A percentile compares a stretch with the other conserved stretches of the same genome.
These are phyloP conservation scores for Zasmidium cellare DNA, from an alignment of 2,329 filamentous ascomycete genomes.

Conservation along the genomic window DNA sequence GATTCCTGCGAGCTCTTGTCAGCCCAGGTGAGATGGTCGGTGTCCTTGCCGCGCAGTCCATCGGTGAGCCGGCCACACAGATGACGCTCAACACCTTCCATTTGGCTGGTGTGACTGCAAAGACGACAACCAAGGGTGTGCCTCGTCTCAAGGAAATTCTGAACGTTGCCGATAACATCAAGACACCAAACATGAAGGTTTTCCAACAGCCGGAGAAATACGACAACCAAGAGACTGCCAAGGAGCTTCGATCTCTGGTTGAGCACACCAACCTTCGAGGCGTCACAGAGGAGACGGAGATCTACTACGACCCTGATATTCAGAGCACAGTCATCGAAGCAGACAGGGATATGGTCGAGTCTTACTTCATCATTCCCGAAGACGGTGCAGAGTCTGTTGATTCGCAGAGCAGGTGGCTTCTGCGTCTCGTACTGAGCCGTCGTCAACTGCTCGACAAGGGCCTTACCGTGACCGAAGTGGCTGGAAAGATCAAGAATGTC, in stretches of 20 bases:
- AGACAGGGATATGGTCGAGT: slow-evolving; percentile 92
- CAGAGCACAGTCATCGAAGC: slow-evolving; percentile 80
- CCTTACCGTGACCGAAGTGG: slow-evolving; percentile 87
- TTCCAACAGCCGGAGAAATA: slow-evolving; percentile 67
- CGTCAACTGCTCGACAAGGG: slow-evolving; percentile 95
- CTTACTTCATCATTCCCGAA: slow-evolving; percentile 92
- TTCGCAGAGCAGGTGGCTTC: slow-evolving; percentile 86
- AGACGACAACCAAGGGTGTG: slow-evolving; percentile 99
- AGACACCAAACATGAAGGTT: slow-evolving; percentile 95
- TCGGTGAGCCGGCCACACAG: slow-evolving; percentile 96
- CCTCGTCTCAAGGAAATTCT: slow-evolving; percentile 99
- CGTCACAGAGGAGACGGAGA: slow-evolving; percentile 88
- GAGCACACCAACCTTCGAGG: slow-evolving; percentile 93
- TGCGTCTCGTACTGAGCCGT: slow-evolving; percentile 89
- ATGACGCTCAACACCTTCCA: slow-evolving; percentile 99
- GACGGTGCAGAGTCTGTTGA: slow-evolving; percentile 62
- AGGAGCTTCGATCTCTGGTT: slow-evolving; percentile 80
- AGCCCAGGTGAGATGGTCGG: slow-evolving; percentile 98
- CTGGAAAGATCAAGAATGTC: slow-evolving; percentile 81
- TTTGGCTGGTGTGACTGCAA: slow-evolving; percentile 98
- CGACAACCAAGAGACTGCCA: slow-evolving; percentile 75
- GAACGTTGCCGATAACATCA: slow-evolving; percentile 96
- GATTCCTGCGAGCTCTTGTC: slow-evolving; percentile 82
- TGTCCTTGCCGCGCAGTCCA: slow-evolving; percentile 95
- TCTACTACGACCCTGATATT: slow-evolving; percentile 95